Evolutionary conservation across 805 yeast species (phyloP), one percentile per base, ranked within the genome.

Genomic region (Metschnikowia kunwiensis): DNA sequence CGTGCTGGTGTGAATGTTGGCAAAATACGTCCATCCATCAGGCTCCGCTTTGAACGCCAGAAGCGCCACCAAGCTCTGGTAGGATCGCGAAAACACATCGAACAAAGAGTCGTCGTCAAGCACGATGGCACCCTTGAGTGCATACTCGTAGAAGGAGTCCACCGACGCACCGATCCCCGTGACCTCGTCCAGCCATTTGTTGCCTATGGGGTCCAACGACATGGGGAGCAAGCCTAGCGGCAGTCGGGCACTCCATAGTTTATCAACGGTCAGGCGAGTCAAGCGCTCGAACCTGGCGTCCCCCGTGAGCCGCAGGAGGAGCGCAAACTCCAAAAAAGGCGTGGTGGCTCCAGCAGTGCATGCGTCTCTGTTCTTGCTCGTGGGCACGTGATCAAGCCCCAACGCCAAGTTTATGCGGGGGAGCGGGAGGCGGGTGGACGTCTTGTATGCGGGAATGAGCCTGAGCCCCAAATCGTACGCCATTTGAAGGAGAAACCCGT

Each of bases 161-260:
- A 86, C 75, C 2, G 95, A 83, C 0, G 97, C 97, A 2, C 97
- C 97, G 7, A 85, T 71, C 0, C 96, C 96, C 0, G 93, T 77
- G 26, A 78, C 60, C 0, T 71, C 55, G 38, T 82, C 82, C 26
- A 67, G 60, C 77, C 86, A 79, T 24, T 56, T 52, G 23, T 78
- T 77, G 0, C 68, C 59, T 1, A 66, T 50, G 0, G 89, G 82
- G 42, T 82, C 80, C 4, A 88, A 65, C 0, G 89, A 72, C 86
- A 84, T 82, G 2, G 96, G 95, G 10, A 91, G 50, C 19, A 91
- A 63, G 46, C 84, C 78, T 10, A 84, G 54, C 1, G 58, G 49
- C 36, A 84, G 74, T 42, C 89, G 65, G 2, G 78, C 64, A 4
- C 71, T 59, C 96, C 96, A 88, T 4, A 87, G 58, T 36, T 72